Percentiles rank a stretch among this genome's conserved stretches.
These are phyloP conservation scores for Citrullus mucosospermus DNA, from an alignment of 306 rosid genomes.

Conservation along the genomic window DNA sequence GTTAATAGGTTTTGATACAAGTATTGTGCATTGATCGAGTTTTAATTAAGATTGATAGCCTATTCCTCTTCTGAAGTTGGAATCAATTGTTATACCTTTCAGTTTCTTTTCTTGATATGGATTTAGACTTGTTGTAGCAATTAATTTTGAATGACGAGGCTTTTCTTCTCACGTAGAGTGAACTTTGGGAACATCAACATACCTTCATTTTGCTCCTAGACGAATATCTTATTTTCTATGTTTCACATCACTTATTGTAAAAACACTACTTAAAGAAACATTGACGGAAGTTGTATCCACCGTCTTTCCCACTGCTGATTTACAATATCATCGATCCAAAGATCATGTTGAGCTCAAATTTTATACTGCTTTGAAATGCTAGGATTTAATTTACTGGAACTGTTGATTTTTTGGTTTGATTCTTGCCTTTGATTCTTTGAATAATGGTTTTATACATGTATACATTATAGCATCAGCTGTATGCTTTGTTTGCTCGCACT, in stretches of 20 bases:
- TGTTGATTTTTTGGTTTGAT: background rate
- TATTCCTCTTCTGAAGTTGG: background rate
- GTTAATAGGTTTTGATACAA: background rate
- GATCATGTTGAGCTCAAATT: background rate
- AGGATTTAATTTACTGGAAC: background rate
- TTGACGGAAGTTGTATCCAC: background rate
- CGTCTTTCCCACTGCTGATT: background rate
- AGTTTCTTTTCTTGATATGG: background rate
- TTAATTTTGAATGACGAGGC: background rate
- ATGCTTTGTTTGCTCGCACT: background rate
- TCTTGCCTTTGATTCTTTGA: background rate
- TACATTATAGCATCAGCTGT: background rate
- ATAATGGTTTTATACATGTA: background rate
- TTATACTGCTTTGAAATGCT: background rate
- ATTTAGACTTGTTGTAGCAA: background rate
- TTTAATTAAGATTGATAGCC: constrained; percentile 1
- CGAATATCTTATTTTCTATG: background rate
- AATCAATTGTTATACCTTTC: background rate
- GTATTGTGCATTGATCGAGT: background rate
- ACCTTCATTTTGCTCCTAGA: background rate
- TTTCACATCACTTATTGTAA: background rate
- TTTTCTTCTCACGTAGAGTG: background rate
- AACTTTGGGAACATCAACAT: background rate
- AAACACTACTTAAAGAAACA: background rate
- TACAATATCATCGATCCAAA: background rate